Base-by-base conservation (phyloP, 192 early-diverging fungal genomes). In the Backusella mclennaniae region DNA sequence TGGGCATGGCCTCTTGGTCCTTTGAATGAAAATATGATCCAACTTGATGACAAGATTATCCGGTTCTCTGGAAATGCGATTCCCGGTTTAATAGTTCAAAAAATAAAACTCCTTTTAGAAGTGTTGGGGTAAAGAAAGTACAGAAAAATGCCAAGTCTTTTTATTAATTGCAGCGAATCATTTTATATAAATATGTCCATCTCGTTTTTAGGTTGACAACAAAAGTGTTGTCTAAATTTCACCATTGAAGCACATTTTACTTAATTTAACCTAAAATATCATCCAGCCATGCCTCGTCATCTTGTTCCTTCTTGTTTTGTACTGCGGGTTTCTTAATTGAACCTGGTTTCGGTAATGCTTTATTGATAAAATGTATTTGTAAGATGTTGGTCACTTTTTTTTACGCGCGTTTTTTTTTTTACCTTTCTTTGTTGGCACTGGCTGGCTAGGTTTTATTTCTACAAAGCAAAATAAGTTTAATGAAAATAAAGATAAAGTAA, bases 251-350 rank as follows among this genome's bases (percentile, higher is more conserved):
- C 75, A 52, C 21, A 39, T 29, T 67, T 35, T 67, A 67, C n/a
- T 66, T 66, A 29, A 12, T 71, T 39, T 69, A 82, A 35, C 74
- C 69, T 21, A 82, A 56, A 33, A 82, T 70, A 39, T 82, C 80
- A 59, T 82, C 80, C 39, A 82, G 35, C 63, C 70, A 82, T 8
- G 75, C 76, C 49, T 82, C 73, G 41, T 82, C 80, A 4, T 44
- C 69, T 6, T 75, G 53, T 56, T 67, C 38, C 17, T 6, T 15
- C 31, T 53, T 53, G 6, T 23, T 19, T 36, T 73, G 72, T 15
- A 21, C 33, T 12, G 52, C 19, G 14, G 70, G 49, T 66, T 69
- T 73, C n/a, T 21, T 19, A 26, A 67, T 39, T 15, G 59, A 63
- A 0, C 63, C 59, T n/a, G 71, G 66, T 53, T 69, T 67, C 8